Conservation (phyloP, 2,329 filamentous ascomycete species). For the Sphaceloma murrayae region DNA sequence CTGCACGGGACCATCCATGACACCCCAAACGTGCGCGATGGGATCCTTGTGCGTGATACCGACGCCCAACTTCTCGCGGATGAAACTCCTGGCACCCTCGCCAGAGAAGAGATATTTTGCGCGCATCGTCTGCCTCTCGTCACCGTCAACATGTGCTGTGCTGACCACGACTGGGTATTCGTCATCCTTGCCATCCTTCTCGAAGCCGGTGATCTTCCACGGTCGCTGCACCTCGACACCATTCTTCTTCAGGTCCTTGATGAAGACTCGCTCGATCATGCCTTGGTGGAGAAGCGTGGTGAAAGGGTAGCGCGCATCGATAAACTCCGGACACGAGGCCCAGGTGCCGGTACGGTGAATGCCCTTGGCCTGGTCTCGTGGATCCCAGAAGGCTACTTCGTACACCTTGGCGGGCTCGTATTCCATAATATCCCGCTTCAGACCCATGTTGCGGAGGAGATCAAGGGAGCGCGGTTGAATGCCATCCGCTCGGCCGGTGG, state of each 20-base stretch:
- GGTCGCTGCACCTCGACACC: conserved; percentile 48
- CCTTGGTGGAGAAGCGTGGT: conserved; percentile 55
- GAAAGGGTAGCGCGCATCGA: conserved; percentile 55
- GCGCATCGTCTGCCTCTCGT: conserved; percentile 53
- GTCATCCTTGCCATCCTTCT: conserved; percentile 50
- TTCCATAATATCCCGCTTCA: conserved; percentile 81
- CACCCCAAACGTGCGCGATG: conserved; percentile 55
- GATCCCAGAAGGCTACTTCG: conserved; percentile 59
- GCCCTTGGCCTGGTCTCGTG: conserved; percentile 40
- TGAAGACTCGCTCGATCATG: conserved; percentile 52
- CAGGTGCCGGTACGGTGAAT: conserved; percentile 58
- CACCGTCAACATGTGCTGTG: conserved; percentile 67
- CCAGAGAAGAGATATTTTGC: conserved; percentile 55
- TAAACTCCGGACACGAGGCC: conserved; percentile 81
- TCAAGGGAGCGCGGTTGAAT: conserved; percentile 86
- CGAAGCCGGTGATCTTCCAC: conserved; percentile 53
- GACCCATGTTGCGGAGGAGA: conserved; percentile 76
- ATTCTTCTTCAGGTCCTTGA: conserved; percentile 52
- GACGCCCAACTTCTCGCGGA: conserved; percentile 56
- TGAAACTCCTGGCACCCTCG: conserved; percentile 52
- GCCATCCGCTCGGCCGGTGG: conserved; percentile 79
- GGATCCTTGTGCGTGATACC: conserved; percentile 55
- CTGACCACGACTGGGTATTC: conserved; percentile 74
- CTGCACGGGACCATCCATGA: conserved; percentile 56
- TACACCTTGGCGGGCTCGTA: conserved; percentile 79